These are phyloP conservation scores for Pseudogymnoascus sp. DNA, from an alignment of 2,329 filamentous ascomycete species.

Conservation along the genomic window DNA sequence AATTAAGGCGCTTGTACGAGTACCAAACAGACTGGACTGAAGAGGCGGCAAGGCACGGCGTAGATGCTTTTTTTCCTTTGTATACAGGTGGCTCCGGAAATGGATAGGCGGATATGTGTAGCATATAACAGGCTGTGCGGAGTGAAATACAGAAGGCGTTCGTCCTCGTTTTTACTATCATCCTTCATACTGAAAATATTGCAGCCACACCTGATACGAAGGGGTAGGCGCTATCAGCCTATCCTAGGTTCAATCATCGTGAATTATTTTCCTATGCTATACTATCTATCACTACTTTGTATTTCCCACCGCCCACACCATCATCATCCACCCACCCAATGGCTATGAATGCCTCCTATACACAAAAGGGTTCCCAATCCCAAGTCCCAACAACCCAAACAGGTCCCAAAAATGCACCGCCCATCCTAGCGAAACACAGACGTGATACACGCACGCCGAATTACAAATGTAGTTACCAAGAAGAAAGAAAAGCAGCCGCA, in stretches of 20 bases:
- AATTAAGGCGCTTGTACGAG: constrained; percentile 2
- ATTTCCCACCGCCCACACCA: neutral
- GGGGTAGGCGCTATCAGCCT: neutral
- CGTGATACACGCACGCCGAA: neutral
- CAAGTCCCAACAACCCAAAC: neutral
- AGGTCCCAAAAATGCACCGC: constrained; percentile 1
- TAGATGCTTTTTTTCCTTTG: neutral
- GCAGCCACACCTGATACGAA: neutral
- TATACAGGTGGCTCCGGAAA: neutral
- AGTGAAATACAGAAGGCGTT: constrained; percentile 1
- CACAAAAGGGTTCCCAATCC: neutral
- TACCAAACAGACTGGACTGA: constrained; percentile 1
- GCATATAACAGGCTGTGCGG: neutral
- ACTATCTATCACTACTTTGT: neutral
- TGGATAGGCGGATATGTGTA: neutral
- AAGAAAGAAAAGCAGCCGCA: neutral
- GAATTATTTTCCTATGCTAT: neutral
- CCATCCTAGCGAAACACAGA: neutral
- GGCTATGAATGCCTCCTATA: constrained; percentile 1
- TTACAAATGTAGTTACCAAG: neutral
- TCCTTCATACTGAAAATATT: neutral
- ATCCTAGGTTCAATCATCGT: neutral
- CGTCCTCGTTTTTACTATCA: neutral
- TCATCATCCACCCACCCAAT: neutral
- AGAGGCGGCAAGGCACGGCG: constrained; percentile 4